These are phyloP conservation scores for Calonectria pseudoturangicola DNA, from an alignment of 2,329 filamentous ascomycete species.

Conservation along the genomic window DNA sequence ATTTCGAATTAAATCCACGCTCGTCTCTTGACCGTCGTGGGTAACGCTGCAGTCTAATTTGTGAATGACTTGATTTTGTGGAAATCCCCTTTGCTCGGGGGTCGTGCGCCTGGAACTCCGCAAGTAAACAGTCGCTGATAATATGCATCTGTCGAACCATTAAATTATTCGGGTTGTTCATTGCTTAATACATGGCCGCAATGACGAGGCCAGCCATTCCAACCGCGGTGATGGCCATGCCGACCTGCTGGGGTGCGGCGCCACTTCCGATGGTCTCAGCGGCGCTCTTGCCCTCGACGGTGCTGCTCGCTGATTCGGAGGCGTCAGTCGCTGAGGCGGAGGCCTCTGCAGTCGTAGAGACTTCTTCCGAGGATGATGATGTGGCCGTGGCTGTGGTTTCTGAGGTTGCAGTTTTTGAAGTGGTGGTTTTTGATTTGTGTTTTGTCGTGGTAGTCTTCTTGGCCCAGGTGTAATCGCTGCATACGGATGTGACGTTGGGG, in stretches of 20 bases:
- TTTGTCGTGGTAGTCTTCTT: not conserved
- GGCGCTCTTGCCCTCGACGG: not conserved
- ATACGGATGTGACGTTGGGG: constrained; percentile 26
- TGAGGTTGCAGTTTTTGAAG: not conserved
- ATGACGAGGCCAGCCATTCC: constrained; percentile 17
- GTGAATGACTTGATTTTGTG: not conserved
- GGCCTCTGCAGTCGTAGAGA: not conserved
- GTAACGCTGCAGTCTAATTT: not conserved
- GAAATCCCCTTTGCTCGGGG: not conserved
- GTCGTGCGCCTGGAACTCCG: not conserved
- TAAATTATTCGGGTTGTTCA: not conserved
- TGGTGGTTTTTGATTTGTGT: not conserved
- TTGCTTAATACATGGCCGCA: constrained; percentile 1
- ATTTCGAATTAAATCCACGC: not conserved
- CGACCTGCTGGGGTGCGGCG: constrained; percentile 11
- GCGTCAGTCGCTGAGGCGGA: not conserved
- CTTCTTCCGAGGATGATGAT: not conserved
- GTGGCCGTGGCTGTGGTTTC: not conserved
- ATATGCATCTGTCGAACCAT: not conserved
- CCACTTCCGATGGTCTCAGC: constrained; percentile 1
- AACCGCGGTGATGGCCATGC: constrained; percentile 12
- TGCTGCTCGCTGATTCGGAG: not conserved
- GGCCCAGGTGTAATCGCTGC: constrained; percentile 10
- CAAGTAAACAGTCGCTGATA: not conserved
- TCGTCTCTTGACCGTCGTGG: not conserved